Base-by-base conservation (phyloP, 2,329 filamentous ascomycete species). In the Penicillium sp. region DNA sequence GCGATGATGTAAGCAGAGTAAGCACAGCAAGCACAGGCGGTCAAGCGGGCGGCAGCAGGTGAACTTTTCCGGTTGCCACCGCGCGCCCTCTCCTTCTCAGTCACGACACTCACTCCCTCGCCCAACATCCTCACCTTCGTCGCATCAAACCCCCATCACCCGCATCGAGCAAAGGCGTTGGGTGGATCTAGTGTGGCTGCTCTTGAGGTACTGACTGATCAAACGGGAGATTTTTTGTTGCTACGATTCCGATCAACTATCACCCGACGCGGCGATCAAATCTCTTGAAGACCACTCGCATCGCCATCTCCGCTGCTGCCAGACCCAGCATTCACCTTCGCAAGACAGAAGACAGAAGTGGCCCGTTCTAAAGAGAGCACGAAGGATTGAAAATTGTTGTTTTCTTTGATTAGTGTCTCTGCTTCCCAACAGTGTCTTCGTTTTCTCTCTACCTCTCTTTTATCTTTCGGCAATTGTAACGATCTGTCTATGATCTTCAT, bases 401-500 rank as follows among this genome's bases (percentile, higher is more conserved):
- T 51, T 53, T 32, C 43, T 43, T 41, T 47, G 18, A 18, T 18
- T 47, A 48, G 44, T 49, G 32, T 48, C 51, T 53, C 49, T 49
- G 39, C 57, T 48, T 44, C 55, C 51, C 53, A 52, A 44, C 56
- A 52, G 49, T 54, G 56, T 56, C 48, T 24, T 11, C 50, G 44
- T 35, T 38, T 13, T 54, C 52, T 45, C 39, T 9, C 40, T 32
- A 32, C 29, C 29, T 32, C 29, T 37, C 26, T 38, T 32, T 45
- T 36, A 29, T 12, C 42, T 18, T 52, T 51, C 50, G 49, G 49
- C 48, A 47, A 49, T 60, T 66, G 61, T 67, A 65, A 59, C 56
- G 55, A 55, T 56, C 62, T 57, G 50, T 54, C n/a, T 39, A 60
- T 59, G 45, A 50, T 58, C 53, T 61, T 61, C 52, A 56, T 63